phyloP scores from a whole-genome alignment of 148 eudicot genomes.

The Simmondsia chinensis region DNA sequence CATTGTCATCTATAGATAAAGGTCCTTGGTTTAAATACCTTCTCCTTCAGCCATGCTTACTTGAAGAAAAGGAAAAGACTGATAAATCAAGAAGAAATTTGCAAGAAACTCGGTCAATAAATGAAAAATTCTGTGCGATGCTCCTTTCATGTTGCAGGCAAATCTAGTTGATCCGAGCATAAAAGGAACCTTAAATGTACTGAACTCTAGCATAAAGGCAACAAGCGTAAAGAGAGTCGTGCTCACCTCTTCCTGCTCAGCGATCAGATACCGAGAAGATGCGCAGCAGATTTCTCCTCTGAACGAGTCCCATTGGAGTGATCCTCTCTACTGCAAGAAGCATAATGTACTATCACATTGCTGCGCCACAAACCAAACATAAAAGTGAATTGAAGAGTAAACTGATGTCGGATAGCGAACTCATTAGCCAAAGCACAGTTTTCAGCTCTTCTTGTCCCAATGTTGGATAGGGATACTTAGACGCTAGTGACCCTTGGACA shows the following conservation, averaged over 20 bases:
- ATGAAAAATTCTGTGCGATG: background rate
- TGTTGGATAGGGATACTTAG: too few relatives aligned
- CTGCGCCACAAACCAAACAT: background rate
- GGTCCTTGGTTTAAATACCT: too few relatives aligned
- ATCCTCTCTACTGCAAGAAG: slow-evolving; percentile 46
- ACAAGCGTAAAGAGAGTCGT: slow-evolving; percentile 44
- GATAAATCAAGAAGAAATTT: too few relatives aligned
- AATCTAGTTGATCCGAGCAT: slow-evolving; percentile 58
- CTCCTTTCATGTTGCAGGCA: slow-evolving; percentile 33
- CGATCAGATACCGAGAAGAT: slow-evolving; percentile 46
- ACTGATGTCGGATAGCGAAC: too few relatives aligned
- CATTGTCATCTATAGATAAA: too few relatives aligned
- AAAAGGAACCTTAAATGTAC: slow-evolving; percentile 55
- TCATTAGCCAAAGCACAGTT: too few relatives aligned
- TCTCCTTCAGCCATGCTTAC: too few relatives aligned
- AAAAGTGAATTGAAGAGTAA: background rate
- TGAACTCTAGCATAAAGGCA: slow-evolving; percentile 48
- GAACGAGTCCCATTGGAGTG: slow-evolving; percentile 70
- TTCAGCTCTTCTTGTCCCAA: too few relatives aligned
- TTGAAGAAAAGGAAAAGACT: too few relatives aligned
- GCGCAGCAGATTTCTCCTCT: slow-evolving; percentile 30
- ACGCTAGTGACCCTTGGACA: too few relatives aligned
- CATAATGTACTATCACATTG: slow-evolving; percentile 27
- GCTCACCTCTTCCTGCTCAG: slow-evolving; percentile 56
- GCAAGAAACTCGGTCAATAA: background rate